A percentile compares a stretch with the other conserved stretches of the same genome.
Evolutionary conservation across 139 green algal genomes (phyloP).

Genomic region (Zygnema cylindricum): DNA sequence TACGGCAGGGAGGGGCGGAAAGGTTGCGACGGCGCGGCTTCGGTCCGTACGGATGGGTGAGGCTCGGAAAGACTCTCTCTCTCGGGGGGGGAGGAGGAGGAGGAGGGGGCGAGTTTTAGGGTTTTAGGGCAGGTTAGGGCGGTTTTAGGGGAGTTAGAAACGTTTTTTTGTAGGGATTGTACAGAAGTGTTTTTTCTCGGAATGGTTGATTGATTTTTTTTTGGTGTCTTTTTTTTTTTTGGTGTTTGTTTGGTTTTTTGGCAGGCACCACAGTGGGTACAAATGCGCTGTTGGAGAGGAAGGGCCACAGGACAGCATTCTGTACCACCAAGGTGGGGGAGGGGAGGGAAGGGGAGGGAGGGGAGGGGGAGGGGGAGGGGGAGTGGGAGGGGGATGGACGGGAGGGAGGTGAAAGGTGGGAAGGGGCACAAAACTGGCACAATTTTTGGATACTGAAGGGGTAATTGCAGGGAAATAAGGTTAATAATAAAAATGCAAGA

Average conservation of each 20-base stretch:
- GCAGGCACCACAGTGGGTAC: constrained; percentile 82
- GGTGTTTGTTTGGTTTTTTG: too few relatives aligned
- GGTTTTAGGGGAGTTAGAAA: not conserved
- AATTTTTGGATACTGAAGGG: too few relatives aligned
- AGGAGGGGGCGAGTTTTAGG: not conserved
- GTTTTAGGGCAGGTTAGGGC: not conserved
- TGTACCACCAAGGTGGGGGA: constrained; percentile 72
- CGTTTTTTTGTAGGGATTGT: not conserved
- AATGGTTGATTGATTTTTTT: too few relatives aligned
- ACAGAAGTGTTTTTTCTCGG: not conserved
- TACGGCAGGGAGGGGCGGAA: not conserved
- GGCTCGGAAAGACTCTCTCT: too few relatives aligned
- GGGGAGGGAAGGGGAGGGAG: not conserved
- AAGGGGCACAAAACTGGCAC: too few relatives aligned
- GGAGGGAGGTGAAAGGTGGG: too few relatives aligned
- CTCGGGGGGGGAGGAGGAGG: not conserved
- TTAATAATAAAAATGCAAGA: too few relatives aligned
- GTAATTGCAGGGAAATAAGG: too few relatives aligned
- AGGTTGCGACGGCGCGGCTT: constrained; percentile 28
- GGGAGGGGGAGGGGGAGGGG: not conserved
- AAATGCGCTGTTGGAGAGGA: constrained; percentile 67
- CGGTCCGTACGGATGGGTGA: constrained; percentile 64
- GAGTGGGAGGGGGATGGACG: too few relatives aligned
- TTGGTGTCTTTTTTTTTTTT: too few relatives aligned
- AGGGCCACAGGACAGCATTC: constrained; percentile 57